These are phyloP conservation scores for Trichoderma brevicompactum DNA, from an alignment of 2,329 filamentous ascomycete species.

Conservation along the genomic window DNA sequence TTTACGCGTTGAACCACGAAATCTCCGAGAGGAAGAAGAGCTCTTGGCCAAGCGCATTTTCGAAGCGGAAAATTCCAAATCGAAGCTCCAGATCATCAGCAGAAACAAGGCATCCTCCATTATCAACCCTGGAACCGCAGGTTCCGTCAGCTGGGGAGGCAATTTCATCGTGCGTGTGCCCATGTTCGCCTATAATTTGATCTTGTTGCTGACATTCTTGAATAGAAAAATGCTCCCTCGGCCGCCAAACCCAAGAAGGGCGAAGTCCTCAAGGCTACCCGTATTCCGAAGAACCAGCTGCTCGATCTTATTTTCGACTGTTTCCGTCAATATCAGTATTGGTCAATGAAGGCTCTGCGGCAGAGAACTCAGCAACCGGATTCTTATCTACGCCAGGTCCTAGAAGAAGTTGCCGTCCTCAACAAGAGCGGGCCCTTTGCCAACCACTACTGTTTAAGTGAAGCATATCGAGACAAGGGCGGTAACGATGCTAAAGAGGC, in stretches of 20 bases:
- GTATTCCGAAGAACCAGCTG: constrained; percentile 86
- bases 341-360: constrained; percentile 89
- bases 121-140: constrained; percentile 58
- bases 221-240: constrained; percentile 57
- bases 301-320: constrained; percentile 81
- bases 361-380: constrained; percentile 82
- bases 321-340: constrained; percentile 87
- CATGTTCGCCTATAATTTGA: neutral
- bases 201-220: constrained; percentile 5
- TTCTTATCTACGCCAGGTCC: constrained; percentile 82
- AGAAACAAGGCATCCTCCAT: constrained; percentile 55
- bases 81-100: constrained; percentile 56
- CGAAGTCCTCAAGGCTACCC: constrained; percentile 79
- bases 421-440: constrained; percentile 84
- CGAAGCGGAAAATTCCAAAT: constrained; percentile 55
- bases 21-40: constrained; percentile 69
- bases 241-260: constrained; percentile 63
- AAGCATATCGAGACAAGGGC: constrained; percentile 50
- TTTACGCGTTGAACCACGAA: constrained; percentile 72
- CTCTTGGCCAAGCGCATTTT: constrained; percentile 63
- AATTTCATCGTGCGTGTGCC: constrained; percentile 61
- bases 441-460: constrained; percentile 82
- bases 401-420: constrained; percentile 81
- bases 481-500: constrained; percentile 55
- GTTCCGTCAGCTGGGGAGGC: constrained; percentile 45